A percentile compares a stretch with the other conserved stretches of the same genome.
Evolutionary conservation across 1,284 basidiomycete genomes (phyloP).

Genomic region (Tylopilus sp.): DNA sequence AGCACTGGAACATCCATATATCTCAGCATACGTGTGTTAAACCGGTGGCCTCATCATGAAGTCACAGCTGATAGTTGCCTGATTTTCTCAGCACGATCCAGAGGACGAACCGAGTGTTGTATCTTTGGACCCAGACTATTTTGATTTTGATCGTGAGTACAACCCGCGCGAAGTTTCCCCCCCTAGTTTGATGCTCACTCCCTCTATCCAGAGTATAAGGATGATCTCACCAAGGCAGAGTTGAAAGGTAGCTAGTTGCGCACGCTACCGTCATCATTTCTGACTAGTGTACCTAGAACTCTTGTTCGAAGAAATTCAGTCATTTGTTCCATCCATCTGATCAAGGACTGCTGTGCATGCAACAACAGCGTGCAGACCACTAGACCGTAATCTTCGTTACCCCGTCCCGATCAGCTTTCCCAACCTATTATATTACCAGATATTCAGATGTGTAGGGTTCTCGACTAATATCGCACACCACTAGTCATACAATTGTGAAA

Average conservation of each 20-base stretch:
- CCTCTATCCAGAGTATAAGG: constrained; percentile 57
- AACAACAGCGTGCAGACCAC: not conserved
- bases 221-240: constrained; percentile 71
- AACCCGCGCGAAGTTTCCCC: not conserved
- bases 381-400: not conserved
- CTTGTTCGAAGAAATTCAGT: constrained; percentile 64
- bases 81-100: constrained; percentile 64
- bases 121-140: constrained; percentile 77
- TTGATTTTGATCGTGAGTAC: constrained; percentile 75
- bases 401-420: not conserved
- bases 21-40: constrained; percentile 53
- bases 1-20: constrained; percentile 77
- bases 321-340: constrained; percentile 57
- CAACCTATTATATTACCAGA: constrained; percentile 2
- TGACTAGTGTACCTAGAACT: constrained; percentile 38
- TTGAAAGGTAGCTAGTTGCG: constrained; percentile 51
- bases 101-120: constrained; percentile 77
- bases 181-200: constrained; percentile 9
- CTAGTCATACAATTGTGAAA: constrained; percentile 16
- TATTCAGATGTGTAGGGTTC: constrained; percentile 1
- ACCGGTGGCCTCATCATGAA: not conserved
- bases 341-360: not conserved
- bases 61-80: constrained; percentile 10
- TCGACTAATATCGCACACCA: constrained; percentile 22
- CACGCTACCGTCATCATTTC: constrained; percentile 15